Conservation (phyloP, 2,329 filamentous ascomycete species). For the Trichoderma atroviride region DNA sequence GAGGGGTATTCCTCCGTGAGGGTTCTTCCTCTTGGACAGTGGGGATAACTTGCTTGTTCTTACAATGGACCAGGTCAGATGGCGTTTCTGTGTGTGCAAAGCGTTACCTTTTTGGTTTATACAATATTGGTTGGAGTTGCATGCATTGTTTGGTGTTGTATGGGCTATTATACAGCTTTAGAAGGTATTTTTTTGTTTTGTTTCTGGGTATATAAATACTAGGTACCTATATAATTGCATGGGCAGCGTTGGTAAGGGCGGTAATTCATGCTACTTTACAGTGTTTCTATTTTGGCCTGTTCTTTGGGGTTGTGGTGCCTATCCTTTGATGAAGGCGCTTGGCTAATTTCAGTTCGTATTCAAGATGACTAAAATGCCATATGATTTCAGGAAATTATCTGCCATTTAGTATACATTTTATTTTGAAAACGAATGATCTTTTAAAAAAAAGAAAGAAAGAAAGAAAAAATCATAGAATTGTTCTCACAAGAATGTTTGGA, state of each 20-base stretch:
- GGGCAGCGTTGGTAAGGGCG: not conserved
- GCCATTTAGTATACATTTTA: too few species aligned
- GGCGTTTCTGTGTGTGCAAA: not conserved
- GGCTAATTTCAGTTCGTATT: not conserved
- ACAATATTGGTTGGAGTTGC: not conserved
- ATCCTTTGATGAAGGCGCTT: not conserved
- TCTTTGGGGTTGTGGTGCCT: not conserved
- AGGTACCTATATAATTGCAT: not conserved
- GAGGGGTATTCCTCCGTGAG: constrained; percentile 18
- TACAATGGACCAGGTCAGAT: too few species aligned
- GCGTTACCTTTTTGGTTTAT: not conserved
- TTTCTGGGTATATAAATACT: not conserved
- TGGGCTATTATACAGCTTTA: not conserved
- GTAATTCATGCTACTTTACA: not conserved
- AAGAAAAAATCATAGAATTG: not conserved
- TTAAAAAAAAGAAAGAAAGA: too few species aligned
- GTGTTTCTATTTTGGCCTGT: not conserved
- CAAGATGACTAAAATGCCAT: too few species aligned
- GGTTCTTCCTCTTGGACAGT: not conserved
- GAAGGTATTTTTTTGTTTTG: not conserved
- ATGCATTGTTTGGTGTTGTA: not conserved
- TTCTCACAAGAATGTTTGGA: not conserved
- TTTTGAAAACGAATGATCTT: not conserved
- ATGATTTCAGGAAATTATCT: too few species aligned
- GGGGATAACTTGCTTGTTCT: not conserved